Evolutionary conservation across 176 grass and related monocot species (phyloP), one percentile per base, ranked within the genome.

Genomic region (Bromus sterilis): DNA sequence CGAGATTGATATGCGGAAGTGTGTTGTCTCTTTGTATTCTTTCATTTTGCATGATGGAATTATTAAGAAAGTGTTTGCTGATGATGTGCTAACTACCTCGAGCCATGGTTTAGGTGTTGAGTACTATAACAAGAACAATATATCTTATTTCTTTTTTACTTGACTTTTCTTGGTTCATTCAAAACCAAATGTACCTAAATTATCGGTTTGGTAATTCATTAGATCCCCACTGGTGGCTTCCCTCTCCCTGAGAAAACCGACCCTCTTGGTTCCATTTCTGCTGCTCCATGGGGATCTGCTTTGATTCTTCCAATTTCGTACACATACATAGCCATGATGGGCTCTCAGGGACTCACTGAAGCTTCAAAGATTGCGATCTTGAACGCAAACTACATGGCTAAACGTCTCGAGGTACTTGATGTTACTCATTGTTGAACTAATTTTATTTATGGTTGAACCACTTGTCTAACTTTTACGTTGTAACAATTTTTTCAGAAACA

Each of bases 291-390:
- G 97, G 97, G 97, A 78, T 99, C 97, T 87, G 97, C 97, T 59
- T 90, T 99, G 53, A 99, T 99, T 93, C 79, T 99, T 65, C 91
- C 97, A 66, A 99, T 99, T 78, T 99, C 97, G 7, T 99, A 96
- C 56, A 88, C 97, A 77, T 99, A 99, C 77, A 99, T 99, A 77
- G 97, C 97, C 53, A 96, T 99, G 97, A 99, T 99, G 97, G 97
- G 97, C 41, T 95, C 91, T 48, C 79, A 85, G 63, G 97, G 96
- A 46, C 86, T 99, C n/a, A 99, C 93, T 62, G 93, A 99, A 23
- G 97, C 97, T 80, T 99, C 97, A 74, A 99, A 99, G 78, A 95
- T 91, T 53, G 97, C 97, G 20, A 99, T 99, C 69, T 80, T 99
- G 82, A 96, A 89, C 78, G 97, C 97, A 40, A 99, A 99, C 81